These are phyloP conservation scores for Prunus mume DNA, from an alignment of 306 rosid genomes.

Conservation along the genomic window DNA sequence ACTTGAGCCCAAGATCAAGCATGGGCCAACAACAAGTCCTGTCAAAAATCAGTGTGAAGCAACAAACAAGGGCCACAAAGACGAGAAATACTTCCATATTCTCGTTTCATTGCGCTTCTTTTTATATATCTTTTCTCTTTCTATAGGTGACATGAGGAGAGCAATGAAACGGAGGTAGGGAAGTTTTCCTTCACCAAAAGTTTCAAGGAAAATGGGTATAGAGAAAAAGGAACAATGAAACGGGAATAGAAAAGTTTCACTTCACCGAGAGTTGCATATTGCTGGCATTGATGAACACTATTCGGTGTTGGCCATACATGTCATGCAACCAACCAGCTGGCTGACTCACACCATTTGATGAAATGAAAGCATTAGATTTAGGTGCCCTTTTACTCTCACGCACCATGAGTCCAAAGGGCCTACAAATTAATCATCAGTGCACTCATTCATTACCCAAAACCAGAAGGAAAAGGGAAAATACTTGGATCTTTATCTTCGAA, in stretches of 20 bases:
- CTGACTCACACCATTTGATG: background rate
- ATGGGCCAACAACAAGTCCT: background rate
- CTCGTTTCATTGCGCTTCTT: no score
- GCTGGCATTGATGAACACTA: background rate
- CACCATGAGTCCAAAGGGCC: background rate
- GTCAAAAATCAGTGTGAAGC: background rate
- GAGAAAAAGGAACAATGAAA: no score
- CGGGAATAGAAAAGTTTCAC: no score
- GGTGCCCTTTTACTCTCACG: background rate
- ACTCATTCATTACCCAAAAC: background rate
- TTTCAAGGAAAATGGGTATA: no score
- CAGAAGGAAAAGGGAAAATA: no score
- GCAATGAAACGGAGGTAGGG: no score
- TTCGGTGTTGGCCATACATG: background rate
- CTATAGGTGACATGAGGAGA: no score
- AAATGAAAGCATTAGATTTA: background rate
- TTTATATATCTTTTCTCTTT: no score
- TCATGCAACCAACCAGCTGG: constrained; percentile 7
- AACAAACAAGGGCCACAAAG: no score
- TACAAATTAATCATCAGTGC: background rate
- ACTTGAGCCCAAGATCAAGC: background rate
- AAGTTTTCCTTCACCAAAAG: no score
- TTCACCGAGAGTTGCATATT: background rate
- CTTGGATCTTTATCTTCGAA: no score
- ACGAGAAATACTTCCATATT: no score